Base-by-base conservation (phyloP, 1,284 basidiomycete genomes). In the Flammula alnicola region DNA sequence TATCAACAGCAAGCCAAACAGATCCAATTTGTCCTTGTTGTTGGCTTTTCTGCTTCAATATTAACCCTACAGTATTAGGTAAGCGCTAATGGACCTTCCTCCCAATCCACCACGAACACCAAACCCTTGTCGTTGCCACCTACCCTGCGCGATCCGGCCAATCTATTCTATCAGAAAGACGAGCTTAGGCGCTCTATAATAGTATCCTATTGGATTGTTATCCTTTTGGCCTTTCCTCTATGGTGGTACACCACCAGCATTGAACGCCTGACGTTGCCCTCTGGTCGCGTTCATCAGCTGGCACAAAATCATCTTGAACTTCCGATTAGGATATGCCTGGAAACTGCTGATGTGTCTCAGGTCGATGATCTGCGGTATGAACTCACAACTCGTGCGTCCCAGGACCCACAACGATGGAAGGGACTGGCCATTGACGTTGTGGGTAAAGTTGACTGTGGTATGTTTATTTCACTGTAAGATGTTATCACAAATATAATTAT, bases 211-310 rank as follows among this genome's bases (percentile, higher is more conserved):
- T 92, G 92, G 48, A 17, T 22, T 12, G 20, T 50, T 14, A 44
- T 95, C 17, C 55, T 94, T 17, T 69, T 91, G 5, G 84, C 86
- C 1, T 50, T 92, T 14, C 94, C 94, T 3, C 77, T 91, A 37
- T 97, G 94, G 94, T 96, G 91, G 91, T 77, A 74, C 36, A 86
- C 89, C 17, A 96, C 94, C 2, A 89, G 88, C 54, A 94, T 96
- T 31, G 80, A 93, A 64, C 80, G 93, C 23, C 77, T 90, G 11
- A 74, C 86, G 0, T 71, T 96, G 12, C 92, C 93, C 2, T 73
- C 76, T n/a, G 68, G 70, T 46, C 78, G 80, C 30, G 84, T 94
- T 23, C 67, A 70, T 33, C 72, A 72, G n/a, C 78, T 83, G 60
- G 67, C 76, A 19, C 67, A 71, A 35, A 76, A 60, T 22, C 64